These are phyloP conservation scores for Colletotrichum lindemuthianum DNA, from an alignment of 2,329 filamentous ascomycete genomes.

Conservation along the genomic window DNA sequence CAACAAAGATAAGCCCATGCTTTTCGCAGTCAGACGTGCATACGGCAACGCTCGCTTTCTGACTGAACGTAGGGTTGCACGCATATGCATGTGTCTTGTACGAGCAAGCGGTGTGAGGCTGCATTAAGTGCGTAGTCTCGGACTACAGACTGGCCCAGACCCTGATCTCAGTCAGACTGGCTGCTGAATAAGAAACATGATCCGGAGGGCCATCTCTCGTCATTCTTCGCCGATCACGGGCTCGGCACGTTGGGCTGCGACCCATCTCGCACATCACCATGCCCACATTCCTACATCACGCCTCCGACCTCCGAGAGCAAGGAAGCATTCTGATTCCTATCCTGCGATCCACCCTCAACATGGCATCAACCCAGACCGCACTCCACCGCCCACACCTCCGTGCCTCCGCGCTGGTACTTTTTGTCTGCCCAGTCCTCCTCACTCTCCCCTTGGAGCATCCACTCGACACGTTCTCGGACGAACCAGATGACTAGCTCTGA, in stretches of 20 bases:
- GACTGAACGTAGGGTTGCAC: neutral
- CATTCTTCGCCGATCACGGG: constrained; percentile 1
- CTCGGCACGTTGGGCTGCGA: constrained; percentile 1
- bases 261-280: constrained; percentile 8
- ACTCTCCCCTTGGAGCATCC: constrained; percentile 7
- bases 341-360: constrained; percentile 6
- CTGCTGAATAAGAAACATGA: neutral
- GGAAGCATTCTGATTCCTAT: neutral
- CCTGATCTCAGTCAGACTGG: neutral
- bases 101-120: constrained; percentile 4
- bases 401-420: neutral
- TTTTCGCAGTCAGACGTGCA: neutral
- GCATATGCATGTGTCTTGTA: constrained; percentile 21
- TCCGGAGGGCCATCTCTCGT: neutral
- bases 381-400: neutral
- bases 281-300: constrained; percentile 11
- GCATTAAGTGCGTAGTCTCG: neutral
- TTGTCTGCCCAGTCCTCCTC: neutral
- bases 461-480: constrained; percentile 20
- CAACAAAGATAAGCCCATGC: neutral
- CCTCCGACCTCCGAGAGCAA: neutral
- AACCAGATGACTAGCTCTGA: constrained; percentile 16
- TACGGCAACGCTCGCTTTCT: neutral
- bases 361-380: constrained; percentile 1
- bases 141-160: too few species aligned